Evolutionary conservation across 1,139 yeast species (phyloP).

Genomic region (Sugiyamaella novakii): DNA sequence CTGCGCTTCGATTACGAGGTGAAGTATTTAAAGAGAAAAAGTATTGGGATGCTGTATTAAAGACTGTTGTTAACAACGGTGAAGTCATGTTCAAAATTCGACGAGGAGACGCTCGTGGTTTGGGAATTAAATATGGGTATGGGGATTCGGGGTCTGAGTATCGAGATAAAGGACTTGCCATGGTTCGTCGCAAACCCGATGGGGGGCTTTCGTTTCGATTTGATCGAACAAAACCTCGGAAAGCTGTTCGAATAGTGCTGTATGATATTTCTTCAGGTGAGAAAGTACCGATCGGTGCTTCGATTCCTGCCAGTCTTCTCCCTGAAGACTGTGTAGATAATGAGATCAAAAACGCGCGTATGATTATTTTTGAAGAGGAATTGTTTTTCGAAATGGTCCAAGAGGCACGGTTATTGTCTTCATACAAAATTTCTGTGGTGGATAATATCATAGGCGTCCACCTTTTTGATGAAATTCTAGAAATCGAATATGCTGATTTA

Average conservation of each 20-base stretch:
- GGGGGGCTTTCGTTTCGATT: conserved; percentile 41
- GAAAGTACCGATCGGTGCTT: conserved; percentile 33
- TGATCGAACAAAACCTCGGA: conserved; percentile 36
- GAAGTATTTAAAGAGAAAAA: conserved; percentile 64
- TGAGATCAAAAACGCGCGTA: conserved; percentile 50
- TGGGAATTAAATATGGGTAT: conserved; percentile 87
- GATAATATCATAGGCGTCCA: conserved; percentile 67
- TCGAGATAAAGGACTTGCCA: conserved; percentile 73
- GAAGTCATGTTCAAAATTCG: conserved; percentile 75
- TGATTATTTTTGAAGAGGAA: conserved; percentile 83
- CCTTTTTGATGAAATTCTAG: conserved; percentile 65
- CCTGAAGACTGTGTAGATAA: conserved; percentile 30
- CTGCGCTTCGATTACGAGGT: conserved; percentile 54
- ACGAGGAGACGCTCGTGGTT: conserved; percentile 53
- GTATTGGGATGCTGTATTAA: conserved; percentile 70
- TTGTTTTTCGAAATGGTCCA: conserved; percentile 54
- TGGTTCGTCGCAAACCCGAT: conserved; percentile 49
- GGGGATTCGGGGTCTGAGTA: conserved; percentile 87
- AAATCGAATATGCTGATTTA: conserved; percentile 60
- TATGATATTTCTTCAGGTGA: conserved; percentile 33
- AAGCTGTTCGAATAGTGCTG: conserved; percentile 47
- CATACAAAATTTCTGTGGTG: conserved; percentile 69
- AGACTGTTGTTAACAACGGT: conserved; percentile 57
- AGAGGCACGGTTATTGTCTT: conserved; percentile 73
- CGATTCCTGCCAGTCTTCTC: conserved; percentile 22